Evolutionary conservation across 2,329 filamentous ascomycete species (phyloP).

Genomic region (Cladosporium sp.): DNA sequence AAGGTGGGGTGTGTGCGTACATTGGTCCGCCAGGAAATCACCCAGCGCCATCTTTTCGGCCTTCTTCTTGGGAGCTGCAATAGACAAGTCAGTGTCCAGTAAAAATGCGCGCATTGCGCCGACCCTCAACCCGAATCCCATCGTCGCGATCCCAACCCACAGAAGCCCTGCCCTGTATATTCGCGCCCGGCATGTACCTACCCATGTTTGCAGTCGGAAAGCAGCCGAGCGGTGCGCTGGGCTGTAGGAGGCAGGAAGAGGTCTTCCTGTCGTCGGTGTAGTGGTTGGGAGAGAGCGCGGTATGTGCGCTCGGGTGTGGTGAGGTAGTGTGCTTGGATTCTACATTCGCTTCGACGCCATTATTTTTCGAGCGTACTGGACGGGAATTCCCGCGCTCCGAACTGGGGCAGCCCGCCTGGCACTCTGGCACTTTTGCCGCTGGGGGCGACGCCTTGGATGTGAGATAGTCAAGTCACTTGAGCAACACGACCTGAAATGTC

Average conservation of each 20-base stretch:
- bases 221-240: conserved; percentile 10
- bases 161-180: not conserved
- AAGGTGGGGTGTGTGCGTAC: conserved; percentile 46
- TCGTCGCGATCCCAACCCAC: not conserved
- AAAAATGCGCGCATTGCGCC: not conserved
- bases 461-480: not conserved
- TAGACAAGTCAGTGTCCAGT: conserved; percentile 18
- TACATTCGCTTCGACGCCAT: not conserved
- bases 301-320: conserved; percentile 1
- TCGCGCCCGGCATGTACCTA: conserved; percentile 28
- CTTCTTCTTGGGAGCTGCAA: conserved; percentile 68
- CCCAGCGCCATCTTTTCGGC: conserved; percentile 95
- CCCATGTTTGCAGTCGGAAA: conserved; percentile 56
- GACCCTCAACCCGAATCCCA: not conserved
- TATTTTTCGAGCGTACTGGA: too few species aligned
- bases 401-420: too few species aligned
- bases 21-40: conserved; percentile 88
- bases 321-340: too few species aligned
- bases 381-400: too few species aligned
- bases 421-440: not conserved
- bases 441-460: too few species aligned
- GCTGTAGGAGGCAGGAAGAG: conserved; percentile 3
- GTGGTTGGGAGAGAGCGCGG: not conserved
- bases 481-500: not conserved
- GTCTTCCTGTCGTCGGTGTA: not conserved